Conservation (phyloP, 2,329 filamentous ascomycete genomes). For the Epichloe aotearoae region DNA sequence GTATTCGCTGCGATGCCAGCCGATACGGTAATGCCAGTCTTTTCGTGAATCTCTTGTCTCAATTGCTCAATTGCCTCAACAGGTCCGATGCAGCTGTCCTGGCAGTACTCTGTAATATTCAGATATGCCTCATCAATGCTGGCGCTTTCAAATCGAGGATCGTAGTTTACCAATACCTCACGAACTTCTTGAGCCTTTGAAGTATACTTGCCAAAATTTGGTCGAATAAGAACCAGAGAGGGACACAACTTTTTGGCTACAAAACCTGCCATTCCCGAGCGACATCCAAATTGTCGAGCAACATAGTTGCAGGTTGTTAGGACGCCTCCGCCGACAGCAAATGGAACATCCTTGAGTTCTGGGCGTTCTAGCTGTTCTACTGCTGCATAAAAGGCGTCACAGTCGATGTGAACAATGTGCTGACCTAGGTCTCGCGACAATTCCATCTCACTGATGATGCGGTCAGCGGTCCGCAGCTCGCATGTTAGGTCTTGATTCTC, state of each 20-base stretch:
- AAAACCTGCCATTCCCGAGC: conserved; percentile 92
- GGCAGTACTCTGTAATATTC: conserved; percentile 82
- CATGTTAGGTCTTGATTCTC: conserved; percentile 61
- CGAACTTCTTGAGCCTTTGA: conserved; percentile 83
- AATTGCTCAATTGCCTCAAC: conserved; percentile 66
- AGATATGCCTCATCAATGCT: conserved; percentile 95
- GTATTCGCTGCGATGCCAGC: conserved; percentile 91
- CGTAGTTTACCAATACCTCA: conserved; percentile 71
- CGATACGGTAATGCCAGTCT: conserved; percentile 75
- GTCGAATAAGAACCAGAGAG: conserved; percentile 63
- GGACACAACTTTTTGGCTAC: conserved; percentile 92
- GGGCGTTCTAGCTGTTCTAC: conserved; percentile 78
- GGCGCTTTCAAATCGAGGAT: conserved; percentile 80
- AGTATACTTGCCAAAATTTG: conserved; percentile 84
- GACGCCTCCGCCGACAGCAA: conserved; percentile 68
- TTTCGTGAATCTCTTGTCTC: conserved; percentile 60
- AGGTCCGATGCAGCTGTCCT: conserved; percentile 51
- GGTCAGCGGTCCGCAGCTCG: conserved; percentile 66
- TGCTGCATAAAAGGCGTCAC: conserved; percentile 93
- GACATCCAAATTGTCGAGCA: conserved; percentile 77
- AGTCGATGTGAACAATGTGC: conserved; percentile 81
- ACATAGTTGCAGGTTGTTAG: conserved; percentile 70
- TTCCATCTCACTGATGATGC: conserved; percentile 70
- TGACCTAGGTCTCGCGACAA: conserved; percentile 68
- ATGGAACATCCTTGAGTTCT: conserved; percentile 73